Base-by-base conservation (phyloP, 805 yeast genomes). In the Saccharomycopsis fermentans region DNA sequence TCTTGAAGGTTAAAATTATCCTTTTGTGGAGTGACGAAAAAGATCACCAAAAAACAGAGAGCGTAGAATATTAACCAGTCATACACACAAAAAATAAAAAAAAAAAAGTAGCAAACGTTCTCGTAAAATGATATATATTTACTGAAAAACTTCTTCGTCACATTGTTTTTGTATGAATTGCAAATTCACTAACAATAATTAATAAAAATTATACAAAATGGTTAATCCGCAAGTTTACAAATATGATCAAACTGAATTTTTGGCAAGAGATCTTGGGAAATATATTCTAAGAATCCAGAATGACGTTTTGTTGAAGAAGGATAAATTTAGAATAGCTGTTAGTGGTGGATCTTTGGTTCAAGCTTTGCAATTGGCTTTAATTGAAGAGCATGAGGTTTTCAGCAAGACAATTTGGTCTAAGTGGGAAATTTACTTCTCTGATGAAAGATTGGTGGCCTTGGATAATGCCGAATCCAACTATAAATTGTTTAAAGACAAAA, bases 291-390 rank as follows among this genome's bases (percentile, higher is more conserved):
- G 77, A 55, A 69, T 77, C 56, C 97, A 90, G 71, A 75, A 86
- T 64, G 71, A 74, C 50, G 86, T 84, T 2, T 74, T 90, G 57
- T 65, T 70, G 16, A 58, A 63, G 26, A 71, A 74, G 50, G 69
- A 68, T 4, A 66, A 70, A 27, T 91, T 91, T 73, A 81, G 80
- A 63, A 76, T 91, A 61, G 97, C 96, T 12, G 79, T 91, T 54
- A 85, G 94, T 59, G 98, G 98, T 48, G 98, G 98, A 1, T 88
- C 96, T 9, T 77, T 90, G 65, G 89, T 91, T 14, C 55, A 60
- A 34, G 37, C 35, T 19, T 63, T 76, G 47, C 78, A 80, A 60
- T 74, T 77, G 52, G 92, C 90, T 2, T 76, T 90, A 62, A 78
- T 90, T 58, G 81, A 80, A 62, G 79, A 87, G 68, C 58, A 70